Percentiles rank a stretch among this genome's conserved stretches.
Evolutionary conservation across 1,139 yeast species (phyloP).

Genomic region (Protomyces inouyei): DNA sequence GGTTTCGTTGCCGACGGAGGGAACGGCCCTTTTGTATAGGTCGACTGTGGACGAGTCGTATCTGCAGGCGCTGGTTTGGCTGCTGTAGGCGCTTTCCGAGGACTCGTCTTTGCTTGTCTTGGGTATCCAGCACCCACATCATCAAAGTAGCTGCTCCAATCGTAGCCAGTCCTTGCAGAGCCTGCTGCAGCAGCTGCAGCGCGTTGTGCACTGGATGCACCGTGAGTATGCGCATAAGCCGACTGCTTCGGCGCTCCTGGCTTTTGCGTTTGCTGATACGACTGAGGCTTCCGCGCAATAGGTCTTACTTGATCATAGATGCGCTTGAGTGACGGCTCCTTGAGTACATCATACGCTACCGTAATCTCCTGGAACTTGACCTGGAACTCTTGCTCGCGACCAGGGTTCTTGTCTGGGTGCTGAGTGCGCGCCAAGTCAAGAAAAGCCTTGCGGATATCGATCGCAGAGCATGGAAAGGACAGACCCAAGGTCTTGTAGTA

Average conservation of each 20-base stretch:
- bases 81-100: background rate
- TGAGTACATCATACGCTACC: conserved; percentile 27
- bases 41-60: background rate
- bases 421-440: conserved; percentile 24
- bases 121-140: background rate
- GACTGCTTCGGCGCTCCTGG: background rate
- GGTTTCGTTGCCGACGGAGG: background rate
- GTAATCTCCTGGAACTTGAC: conserved; percentile 27
- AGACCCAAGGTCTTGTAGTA: conserved; percentile 36
- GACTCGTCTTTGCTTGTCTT: background rate
- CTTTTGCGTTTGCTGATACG: background rate
- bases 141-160: background rate
- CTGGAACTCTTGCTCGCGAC: conserved; percentile 23
- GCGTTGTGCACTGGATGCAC: background rate
- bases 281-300: background rate
- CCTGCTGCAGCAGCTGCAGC: background rate
- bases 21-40: background rate
- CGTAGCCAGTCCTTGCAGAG: background rate
- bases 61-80: background rate
- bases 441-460: conserved; percentile 23
- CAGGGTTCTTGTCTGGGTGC: conserved; percentile 30
- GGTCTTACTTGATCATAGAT: conserved; percentile 27
- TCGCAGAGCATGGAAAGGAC: conserved; percentile 3
- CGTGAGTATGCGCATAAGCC: background rate
- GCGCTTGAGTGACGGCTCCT: conserved; percentile 18